phyloP scores from a whole-genome alignment of 345 rosid species.

The Cardamine chenopodiifolia region DNA sequence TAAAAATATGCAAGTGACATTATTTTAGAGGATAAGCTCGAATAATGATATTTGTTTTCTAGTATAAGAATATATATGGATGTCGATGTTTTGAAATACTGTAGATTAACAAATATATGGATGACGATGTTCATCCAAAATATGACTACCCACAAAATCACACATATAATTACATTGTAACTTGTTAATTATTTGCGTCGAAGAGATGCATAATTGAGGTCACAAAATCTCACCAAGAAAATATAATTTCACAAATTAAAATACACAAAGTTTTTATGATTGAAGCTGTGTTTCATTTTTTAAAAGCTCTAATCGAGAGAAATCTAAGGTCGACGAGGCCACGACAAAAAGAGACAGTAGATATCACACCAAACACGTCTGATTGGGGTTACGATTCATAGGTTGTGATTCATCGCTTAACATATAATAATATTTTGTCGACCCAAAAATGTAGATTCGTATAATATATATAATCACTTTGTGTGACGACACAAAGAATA shows the following conservation, averaged over 20 bases:
- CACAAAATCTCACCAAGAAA: neutral
- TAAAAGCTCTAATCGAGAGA: slow-evolving; percentile 7
- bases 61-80: slow-evolving; percentile 5
- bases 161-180: neutral
- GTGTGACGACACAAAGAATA: too few species aligned
- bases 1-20: neutral
- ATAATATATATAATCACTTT: neutral
- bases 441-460: slow-evolving; percentile 29
- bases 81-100: neutral
- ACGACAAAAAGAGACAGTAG: slow-evolving; percentile 39
- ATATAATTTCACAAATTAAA: neutral
- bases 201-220: slow-evolving; percentile 1
- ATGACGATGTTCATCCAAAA: neutral
- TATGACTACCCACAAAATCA: neutral
- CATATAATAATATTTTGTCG: slow-evolving; percentile 16
- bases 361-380: slow-evolving; percentile 43
- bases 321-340: slow-evolving; percentile 10
- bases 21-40: neutral
- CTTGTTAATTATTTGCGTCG: neutral
- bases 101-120: neutral
- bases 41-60: slow-evolving; percentile 26
- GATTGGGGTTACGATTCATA: slow-evolving; percentile 26
- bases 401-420: slow-evolving; percentile 22
- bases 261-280: neutral
- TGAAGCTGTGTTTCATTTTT: neutral